Conservation (phyloP, 805 yeast species). For the Sugiyamaella boreocaroliniensis region DNA sequence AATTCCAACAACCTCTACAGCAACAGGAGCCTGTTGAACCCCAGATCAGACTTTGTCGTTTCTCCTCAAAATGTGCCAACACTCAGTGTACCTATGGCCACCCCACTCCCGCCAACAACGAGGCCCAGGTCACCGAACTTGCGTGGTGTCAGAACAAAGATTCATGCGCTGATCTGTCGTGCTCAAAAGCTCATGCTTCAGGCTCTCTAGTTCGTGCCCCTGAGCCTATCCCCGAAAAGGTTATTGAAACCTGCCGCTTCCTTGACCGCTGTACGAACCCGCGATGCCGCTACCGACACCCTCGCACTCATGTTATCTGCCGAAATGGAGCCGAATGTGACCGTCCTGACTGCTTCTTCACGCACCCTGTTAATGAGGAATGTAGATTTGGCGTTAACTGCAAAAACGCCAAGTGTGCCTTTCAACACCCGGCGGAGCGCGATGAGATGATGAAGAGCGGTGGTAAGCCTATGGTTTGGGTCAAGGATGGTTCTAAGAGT, state of each 20-base stretch:
- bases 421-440: constrained; percentile 70
- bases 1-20: not conserved
- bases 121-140: constrained; percentile 50
- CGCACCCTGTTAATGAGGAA: constrained; percentile 72
- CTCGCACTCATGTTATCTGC: constrained; percentile 63
- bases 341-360: constrained; percentile 72
- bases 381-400: constrained; percentile 79
- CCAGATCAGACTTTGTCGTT: constrained; percentile 28
- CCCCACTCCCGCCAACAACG: constrained; percentile 79
- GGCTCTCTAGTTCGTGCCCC: constrained; percentile 41
- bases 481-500: constrained; percentile 34
- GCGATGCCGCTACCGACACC: constrained; percentile 80
- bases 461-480: constrained; percentile 16
- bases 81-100: constrained; percentile 84
- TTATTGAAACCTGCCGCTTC: constrained; percentile 77
- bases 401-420: constrained; percentile 63
- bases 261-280: constrained; percentile 70
- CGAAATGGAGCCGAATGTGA: constrained; percentile 76
- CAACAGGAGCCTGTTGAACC: constrained; percentile 1
- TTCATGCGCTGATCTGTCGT: constrained; percentile 51
- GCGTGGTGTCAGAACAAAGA: constrained; percentile 76
- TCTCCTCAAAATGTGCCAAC: constrained; percentile 69
- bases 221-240: constrained; percentile 38
- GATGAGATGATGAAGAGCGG: constrained; percentile 32
- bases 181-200: constrained; percentile 80